Evolutionary conservation across 2,329 filamentous ascomycete genomes (phyloP), one percentile per base, ranked within the genome.

Genomic region (Beauveria rudraprayagi): DNA sequence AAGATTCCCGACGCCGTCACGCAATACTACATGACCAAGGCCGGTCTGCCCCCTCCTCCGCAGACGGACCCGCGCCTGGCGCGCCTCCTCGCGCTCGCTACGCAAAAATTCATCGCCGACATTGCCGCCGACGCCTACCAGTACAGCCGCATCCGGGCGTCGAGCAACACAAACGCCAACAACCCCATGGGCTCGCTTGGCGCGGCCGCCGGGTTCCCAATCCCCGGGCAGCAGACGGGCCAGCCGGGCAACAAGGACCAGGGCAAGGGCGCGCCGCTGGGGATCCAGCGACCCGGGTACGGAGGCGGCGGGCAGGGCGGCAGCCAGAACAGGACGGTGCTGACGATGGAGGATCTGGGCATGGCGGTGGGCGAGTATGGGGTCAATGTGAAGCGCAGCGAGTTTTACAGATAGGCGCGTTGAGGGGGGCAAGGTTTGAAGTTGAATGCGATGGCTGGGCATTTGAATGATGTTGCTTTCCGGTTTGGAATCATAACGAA

Each of bases 351-450:
- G 76, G 94, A 99, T 73, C 75, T 99, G 68, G 94, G 94, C 17
- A 97, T 97, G 92, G 94, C 94, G 1, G 93, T 97, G 34, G 90
- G 90, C 37, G 94, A 99, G 79, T 99, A 97, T 72, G 94, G 94
- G 1, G 92, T 99, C 57, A 99, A 96, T 72, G 90, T 97, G 58
- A 97, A 96, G 84, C 83, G 94, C 65, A 92, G 93, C 70, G 94
- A 99, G 77, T 99, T 97, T 72, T 99, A 99, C 74, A 83, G 92
- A 69, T 97, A 67, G 69, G 34, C 34, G 11, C 34, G 34, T 37
- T 37, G 34, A 37, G 9, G 34, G 34, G 34, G 14, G 11, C 5
- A 14, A 37, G 34, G 5, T 37, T 37, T 5, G 11, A 37, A 37
- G 5, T 16, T 16, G 34, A 37, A 37, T 37, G 11, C 34, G 11